A percentile compares a stretch with the other conserved stretches of the same genome.
These are phyloP conservation scores for Smithsoniella earleae DNA, from an alignment of 163 green algal genomes.

Conservation along the genomic window DNA sequence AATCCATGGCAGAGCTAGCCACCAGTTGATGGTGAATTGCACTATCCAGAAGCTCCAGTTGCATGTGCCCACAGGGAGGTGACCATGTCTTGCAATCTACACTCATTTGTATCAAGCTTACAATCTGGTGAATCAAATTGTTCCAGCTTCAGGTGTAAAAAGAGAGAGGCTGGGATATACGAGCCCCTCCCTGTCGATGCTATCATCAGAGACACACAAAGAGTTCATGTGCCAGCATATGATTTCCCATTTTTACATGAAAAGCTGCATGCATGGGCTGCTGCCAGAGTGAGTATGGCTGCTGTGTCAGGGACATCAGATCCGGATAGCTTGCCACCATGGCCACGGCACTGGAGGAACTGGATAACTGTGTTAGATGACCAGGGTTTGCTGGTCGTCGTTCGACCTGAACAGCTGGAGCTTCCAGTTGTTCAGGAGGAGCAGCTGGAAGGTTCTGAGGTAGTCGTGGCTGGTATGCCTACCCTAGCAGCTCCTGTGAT, in stretches of 20 bases:
- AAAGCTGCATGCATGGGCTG: not conserved
- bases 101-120: too few species aligned
- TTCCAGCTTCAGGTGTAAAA: too few species aligned
- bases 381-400: not conserved
- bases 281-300: not conserved
- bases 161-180: not conserved
- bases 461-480: too few species aligned
- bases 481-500: too few species aligned
- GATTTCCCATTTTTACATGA: constrained; percentile 15
- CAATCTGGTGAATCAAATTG: too few species aligned
- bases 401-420: not conserved
- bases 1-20: too few species aligned
- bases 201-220: not conserved
- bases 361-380: not conserved
- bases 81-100: too few species aligned
- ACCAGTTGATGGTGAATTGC: too few species aligned
- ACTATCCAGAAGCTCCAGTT: too few species aligned
- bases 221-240: not conserved
- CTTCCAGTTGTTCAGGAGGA: too few species aligned
- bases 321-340: not conserved
- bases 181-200: not conserved
- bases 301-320: not conserved
- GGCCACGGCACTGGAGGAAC: not conserved
- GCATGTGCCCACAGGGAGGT: too few species aligned
- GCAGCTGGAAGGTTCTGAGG: too few species aligned